phyloP scores from a whole-genome alignment of 129 eudicot species.

The Lactuca sativa region DNA sequence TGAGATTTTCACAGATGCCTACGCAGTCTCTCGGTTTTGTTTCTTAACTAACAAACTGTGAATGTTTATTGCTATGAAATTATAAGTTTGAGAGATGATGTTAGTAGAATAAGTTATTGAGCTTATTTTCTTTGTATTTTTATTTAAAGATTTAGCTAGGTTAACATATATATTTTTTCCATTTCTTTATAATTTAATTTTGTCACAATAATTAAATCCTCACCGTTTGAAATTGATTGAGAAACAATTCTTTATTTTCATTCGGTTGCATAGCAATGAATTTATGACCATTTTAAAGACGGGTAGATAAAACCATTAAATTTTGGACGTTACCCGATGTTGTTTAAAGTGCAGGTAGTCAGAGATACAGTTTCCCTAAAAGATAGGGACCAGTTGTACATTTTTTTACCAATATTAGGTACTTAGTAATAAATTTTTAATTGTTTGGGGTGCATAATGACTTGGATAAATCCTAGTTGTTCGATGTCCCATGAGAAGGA shows the following conservation, averaged over 20 bases:
- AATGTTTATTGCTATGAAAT: no score
- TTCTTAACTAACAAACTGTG: no score
- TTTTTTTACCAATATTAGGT: constrained; percentile 13
- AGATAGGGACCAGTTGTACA: constrained; percentile 21
- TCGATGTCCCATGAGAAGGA: constrained; percentile 7
- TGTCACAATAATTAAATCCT: no score
- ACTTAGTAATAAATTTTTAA: neutral
- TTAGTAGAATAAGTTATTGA: no score
- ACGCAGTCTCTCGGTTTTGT: no score
- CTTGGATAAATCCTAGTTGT: constrained; percentile 35
- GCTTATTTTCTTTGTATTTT: no score
- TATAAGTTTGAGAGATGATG: no score
- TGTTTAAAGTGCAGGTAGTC: constrained; percentile 14
- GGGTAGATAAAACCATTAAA: constrained; percentile 25
- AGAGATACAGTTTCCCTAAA: constrained; percentile 22
- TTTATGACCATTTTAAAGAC: constrained; percentile 7
- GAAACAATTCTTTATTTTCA: neutral
- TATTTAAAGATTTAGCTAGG: no score
- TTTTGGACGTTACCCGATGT: constrained; percentile 16
- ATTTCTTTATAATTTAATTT: no score
- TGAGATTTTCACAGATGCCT: no score
- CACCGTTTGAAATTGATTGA: no score
- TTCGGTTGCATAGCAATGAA: neutral
- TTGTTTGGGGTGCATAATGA: constrained; percentile 12
- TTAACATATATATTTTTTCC: no score